These are phyloP conservation scores for Erodium moschatum DNA, from an alignment of 441 rosid genomes.

Conservation along the genomic window DNA sequence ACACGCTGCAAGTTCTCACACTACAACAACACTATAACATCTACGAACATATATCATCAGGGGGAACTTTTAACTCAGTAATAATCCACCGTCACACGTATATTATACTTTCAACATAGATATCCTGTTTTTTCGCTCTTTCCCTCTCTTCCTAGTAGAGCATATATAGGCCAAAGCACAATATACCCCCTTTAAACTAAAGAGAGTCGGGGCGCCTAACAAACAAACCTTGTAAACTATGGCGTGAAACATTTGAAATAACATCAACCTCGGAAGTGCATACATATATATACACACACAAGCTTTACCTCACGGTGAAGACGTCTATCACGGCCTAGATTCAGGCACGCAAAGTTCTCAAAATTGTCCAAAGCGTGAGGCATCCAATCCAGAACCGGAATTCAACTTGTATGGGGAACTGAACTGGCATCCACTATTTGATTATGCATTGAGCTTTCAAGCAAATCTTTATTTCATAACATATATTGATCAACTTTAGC, in stretches of 20 bases:
- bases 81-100: too few relatives aligned
- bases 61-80: background rate
- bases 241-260: background rate
- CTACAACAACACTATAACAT: background rate
- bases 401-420: background rate
- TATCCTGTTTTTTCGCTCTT: too few relatives aligned
- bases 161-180: too few relatives aligned
- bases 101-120: too few relatives aligned
- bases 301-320: background rate
- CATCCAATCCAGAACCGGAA: background rate
- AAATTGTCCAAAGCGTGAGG: background rate
- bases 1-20: background rate
- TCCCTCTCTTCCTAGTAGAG: too few relatives aligned
- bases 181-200: background rate
- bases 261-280: background rate
- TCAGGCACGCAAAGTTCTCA: background rate
- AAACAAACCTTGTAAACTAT: background rate
- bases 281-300: background rate
- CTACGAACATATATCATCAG: background rate
- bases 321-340: background rate
- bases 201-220: background rate
- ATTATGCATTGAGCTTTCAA: background rate
- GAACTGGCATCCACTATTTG: background rate
- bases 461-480: background rate
- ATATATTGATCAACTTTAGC: background rate